phyloP scores from a whole-genome alignment of 2,329 filamentous ascomycete species.

The Monosporascus sp. region DNA sequence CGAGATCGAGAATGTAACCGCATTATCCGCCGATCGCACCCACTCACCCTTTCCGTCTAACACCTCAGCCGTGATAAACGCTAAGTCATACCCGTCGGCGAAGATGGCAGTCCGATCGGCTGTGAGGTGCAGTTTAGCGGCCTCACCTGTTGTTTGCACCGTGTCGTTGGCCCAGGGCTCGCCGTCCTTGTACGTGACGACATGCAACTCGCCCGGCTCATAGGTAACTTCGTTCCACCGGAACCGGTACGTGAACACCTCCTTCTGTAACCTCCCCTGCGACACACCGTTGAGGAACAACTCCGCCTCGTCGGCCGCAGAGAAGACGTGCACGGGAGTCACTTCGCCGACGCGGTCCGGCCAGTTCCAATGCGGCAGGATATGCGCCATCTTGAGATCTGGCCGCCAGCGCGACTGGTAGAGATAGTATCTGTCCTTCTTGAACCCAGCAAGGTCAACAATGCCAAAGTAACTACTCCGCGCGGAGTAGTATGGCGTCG shows the following conservation, averaged over 20 bases:
- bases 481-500: conserved; percentile 39
- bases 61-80: conserved; percentile 40
- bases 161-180: conserved; percentile 38
- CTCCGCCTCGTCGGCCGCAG: conserved; percentile 46
- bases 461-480: conserved; percentile 50
- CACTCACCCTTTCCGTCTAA: conserved; percentile 36
- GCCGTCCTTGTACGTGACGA: conserved; percentile 43
- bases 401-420: conserved; percentile 47
- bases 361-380: conserved; percentile 53
- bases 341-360: conserved; percentile 38
- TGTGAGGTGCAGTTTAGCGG: conserved; percentile 31
- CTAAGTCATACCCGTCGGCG: conserved; percentile 38
- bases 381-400: conserved; percentile 39
- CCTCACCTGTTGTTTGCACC: conserved; percentile 33
- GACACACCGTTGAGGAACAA: conserved; percentile 47
- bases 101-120: conserved; percentile 34
- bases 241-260: conserved; percentile 37
- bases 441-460: conserved; percentile 48
- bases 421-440: conserved; percentile 45
- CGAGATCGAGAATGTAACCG: conserved; percentile 37
- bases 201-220: conserved; percentile 13
- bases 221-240: conserved; percentile 48
- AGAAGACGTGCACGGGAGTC: conserved; percentile 50
- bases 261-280: conserved; percentile 32
- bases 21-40: conserved; percentile 36